Base-by-base conservation (phyloP, 169 alveolate genomes). In the Babesia sp. region DNA sequence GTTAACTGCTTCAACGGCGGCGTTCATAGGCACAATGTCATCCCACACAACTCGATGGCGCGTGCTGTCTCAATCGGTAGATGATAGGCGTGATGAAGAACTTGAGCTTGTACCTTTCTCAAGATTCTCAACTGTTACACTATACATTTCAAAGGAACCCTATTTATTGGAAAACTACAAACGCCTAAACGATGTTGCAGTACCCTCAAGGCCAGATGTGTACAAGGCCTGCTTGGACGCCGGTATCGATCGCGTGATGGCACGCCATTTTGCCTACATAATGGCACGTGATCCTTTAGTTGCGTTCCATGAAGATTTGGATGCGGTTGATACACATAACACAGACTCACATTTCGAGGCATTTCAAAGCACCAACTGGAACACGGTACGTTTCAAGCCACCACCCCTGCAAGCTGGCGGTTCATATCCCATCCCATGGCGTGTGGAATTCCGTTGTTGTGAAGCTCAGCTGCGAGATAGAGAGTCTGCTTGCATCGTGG, bases 291-390 rank as follows among this genome's bases (percentile, higher is more conserved):
- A 96, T 68, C 98, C 99, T n/a, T 71, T 97, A 20, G 98, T 96
- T 14, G 91, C 96, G 29, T 96, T 91, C 83, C 57, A 84, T 41
- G 91, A 82, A 3, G 82, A 83, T 20, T 55, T 76, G 14, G 68
- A 46, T 20, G 84, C 48, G 9, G 75, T 48, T 9, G 91, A 86
- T 41, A 68, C 69, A 33, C 33, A 31, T 31, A 36, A 51, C 28
- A 86, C 90, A 60, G 91, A 90, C 86, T 55, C 67, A 29, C 98
- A 96, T 73, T 97, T 96, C 73, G 99, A 97, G 82, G 91, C 91
- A 60, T 85, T 97, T 37, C 95, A 96, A 85, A 90, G 97, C 29
- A 93, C 99, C 14, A 96, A 97, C 90, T 97, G 99, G 99, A 95
- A 95, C 78, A 90, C 98, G 20, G 94, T 97, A 28, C 93, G 99